Evolutionary conservation across 768 basidiomycete species (phyloP), one percentile per base, ranked within the genome.

Genomic region (Mycena floridula): DNA sequence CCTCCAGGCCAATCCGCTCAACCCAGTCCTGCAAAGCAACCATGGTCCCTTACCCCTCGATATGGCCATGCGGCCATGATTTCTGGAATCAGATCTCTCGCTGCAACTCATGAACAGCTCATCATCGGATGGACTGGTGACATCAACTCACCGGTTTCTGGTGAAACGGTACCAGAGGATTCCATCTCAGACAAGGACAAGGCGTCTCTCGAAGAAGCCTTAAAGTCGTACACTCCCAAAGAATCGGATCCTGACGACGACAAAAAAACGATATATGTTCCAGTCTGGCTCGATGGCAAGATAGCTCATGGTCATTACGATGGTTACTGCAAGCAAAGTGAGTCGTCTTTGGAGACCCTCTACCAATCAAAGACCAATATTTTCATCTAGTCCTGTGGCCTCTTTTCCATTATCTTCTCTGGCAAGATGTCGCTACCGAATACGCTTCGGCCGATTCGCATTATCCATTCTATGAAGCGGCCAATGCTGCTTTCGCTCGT

Each of bases 251-350:
- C 64, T 2, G 70, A 79, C 46, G 71, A 76, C 47, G 72, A 71
- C 45, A 69, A 77, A 50, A 80, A 74, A 56, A 81, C 86, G 39
- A 74, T 67, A 12, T 96, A 90, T 53, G 78, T 89, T 6, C 93
- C 95, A 4, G 89, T 99, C 11, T 96, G 89, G 89, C 70, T 94
- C 26, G 84, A 89, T 54, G 88, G 91, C 54, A 79, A 85, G 60
- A 79, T 92, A 28, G 92, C 90, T 18, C 89, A 92, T 55, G 90
- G 85, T 0, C 93, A 96, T 61, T 96, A 97, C 60, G 93, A 98
- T 53, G 94, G 93, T 1, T 97, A 96, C 62, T 97, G 94, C 77
- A 99, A 99, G 64, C 84, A 86, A 57, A 95, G 92, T 94, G 55
- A 63, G 87, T 79, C 32, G 32, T 47, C 9, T 15, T 49, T 42